Evolutionary conservation across 1,284 basidiomycete species (phyloP), one percentile per base, ranked within the genome.

Genomic region (Rhodotorula sp.): DNA sequence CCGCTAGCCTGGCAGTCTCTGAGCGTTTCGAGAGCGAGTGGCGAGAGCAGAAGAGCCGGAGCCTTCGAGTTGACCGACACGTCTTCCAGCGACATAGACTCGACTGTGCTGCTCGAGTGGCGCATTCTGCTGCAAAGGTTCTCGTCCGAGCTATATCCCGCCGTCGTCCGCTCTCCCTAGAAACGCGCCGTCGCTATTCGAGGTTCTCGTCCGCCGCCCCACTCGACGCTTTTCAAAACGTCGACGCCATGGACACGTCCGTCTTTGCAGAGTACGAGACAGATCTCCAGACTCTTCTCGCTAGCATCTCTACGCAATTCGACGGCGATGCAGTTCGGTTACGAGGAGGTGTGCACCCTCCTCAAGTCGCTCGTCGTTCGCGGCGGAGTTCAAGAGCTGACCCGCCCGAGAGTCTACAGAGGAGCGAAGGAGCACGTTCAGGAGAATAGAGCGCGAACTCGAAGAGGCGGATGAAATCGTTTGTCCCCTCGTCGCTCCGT

Each of bases 381-480:
- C 29, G 14, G 4, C 12, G 10, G 15, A 26, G 10, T 3, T 30
- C 30, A 30, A 42, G 0, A n/a, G 26, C 67, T 68, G 62, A 63
- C 48, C 4, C 6, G 37, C 12, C 26, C 26, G 7, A 1, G 3
- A 6, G 5, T 42, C 12, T 18, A 22, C 73, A 93, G 94, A 98
- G 79, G 88, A 91, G 74, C 86, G 90, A 64, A 93, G 92, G 81
- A 85, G 91, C 0, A 84, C 90, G 5, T 82, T 98, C 73, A 85
- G 95, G 73, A 84, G 91, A 71, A 91, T 93, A 29, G 91, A 95
- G 79, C 93, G 95, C 86, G 95, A 99, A 80, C 84, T 97, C 5
- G 96, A 99, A 79, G 96, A 99, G 82, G 95, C 95, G 0, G 95
- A 98, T 77, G 96, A 99, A 84, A 94, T 98, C 86, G 93, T 90